These are phyloP conservation scores for Xylaria castorea DNA, from an alignment of 495 filamentous ascomycete genomes.

Conservation along the genomic window DNA sequence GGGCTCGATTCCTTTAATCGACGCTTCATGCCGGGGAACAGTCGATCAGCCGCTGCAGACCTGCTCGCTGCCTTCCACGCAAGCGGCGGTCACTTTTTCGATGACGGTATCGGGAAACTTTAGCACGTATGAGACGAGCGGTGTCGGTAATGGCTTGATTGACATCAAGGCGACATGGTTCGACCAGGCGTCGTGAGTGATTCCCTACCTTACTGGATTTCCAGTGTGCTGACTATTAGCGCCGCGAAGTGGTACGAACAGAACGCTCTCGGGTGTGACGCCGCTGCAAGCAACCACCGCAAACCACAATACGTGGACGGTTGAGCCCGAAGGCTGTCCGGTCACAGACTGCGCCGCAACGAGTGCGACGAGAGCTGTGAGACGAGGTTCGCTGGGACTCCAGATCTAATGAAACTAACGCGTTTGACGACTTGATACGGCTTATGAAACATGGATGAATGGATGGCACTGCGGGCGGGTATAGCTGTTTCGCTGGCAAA, in stretches of 20 bases:
- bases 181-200: conserved; percentile 15
- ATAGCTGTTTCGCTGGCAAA: not conserved
- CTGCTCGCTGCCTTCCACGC: conserved; percentile 4
- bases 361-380: conserved; percentile 3
- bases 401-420: not conserved
- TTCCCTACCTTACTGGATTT: not conserved
- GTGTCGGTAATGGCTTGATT: conserved; percentile 23
- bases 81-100: not conserved
- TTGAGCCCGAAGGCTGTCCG: conserved; percentile 21
- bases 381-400: conserved; percentile 6
- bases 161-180: conserved; percentile 22
- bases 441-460: not conserved
- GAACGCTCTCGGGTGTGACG: conserved; percentile 16
- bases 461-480: not conserved
- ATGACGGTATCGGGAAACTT: conserved; percentile 21
- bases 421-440: not conserved
- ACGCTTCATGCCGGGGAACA: conserved; percentile 11
- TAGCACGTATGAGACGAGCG: conserved; percentile 27
- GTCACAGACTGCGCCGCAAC: not conserved
- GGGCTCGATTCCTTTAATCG: conserved; percentile 15
- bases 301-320: conserved; percentile 19
- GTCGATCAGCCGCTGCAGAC: conserved; percentile 14
- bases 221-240: not conserved
- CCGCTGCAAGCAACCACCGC: conserved; percentile 7
- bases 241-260: not conserved